phyloP scores from a whole-genome alignment of 225 moss, liverwort and hornwort genomes.

The Antitrichia curtipendula region DNA sequence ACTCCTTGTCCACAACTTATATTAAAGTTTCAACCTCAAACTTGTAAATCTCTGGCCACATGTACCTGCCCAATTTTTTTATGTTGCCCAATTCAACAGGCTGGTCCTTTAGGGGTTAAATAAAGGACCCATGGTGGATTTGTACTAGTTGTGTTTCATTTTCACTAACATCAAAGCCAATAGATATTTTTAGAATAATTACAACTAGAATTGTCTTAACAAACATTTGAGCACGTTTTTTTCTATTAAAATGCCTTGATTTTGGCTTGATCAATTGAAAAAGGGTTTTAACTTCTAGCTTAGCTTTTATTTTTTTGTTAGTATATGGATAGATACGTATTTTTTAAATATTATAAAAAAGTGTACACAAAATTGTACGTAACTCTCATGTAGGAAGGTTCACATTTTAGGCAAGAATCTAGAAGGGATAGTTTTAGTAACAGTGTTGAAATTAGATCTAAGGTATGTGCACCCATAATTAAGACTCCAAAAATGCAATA shows the following conservation, averaged over 20 bases:
- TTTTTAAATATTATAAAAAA: background rate
- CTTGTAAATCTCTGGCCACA: no score
- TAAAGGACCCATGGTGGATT: fast-evolving
- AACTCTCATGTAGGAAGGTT: fast-evolving
- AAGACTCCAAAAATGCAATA: background rate
- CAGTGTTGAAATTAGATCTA: background rate
- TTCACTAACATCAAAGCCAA: background rate
- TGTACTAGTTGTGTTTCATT: fast-evolving
- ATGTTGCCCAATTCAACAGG: no score
- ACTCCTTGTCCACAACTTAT: no score
- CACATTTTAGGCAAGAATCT: background rate
- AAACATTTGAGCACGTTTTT: fast-evolving
- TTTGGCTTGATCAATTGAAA: background rate
- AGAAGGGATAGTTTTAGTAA: background rate
- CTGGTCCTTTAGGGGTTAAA: no score
- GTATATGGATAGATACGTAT: background rate
- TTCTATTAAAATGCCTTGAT: background rate
- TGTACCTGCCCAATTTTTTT: no score
- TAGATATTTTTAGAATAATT: background rate
- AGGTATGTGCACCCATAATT: background rate
- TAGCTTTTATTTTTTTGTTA: background rate
- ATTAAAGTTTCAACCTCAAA: no score
- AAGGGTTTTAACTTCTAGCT: fast-evolving
- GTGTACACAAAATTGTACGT: background rate
- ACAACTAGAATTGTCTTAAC: background rate